Conservation (phyloP, 2,329 filamentous ascomycete species). For the Fusarium veterinarium region DNA sequence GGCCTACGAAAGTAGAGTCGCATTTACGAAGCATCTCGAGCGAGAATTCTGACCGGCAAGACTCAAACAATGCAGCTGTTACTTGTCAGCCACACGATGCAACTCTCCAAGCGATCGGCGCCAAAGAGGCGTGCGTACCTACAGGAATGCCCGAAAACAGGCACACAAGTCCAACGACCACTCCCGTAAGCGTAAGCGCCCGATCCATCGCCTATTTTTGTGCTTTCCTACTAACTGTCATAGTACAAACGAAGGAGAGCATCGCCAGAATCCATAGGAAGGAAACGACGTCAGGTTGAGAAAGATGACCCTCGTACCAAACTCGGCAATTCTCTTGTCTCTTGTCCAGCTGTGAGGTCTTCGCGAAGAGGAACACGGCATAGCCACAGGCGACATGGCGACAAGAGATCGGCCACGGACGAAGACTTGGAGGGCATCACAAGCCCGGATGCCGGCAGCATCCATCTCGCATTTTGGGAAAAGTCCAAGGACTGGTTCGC, state of each 20-base stretch:
- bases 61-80: not conserved
- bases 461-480: too few species aligned
- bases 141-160: not conserved
- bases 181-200: not conserved
- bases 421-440: too few species aligned
- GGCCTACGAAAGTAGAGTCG: too few species aligned
- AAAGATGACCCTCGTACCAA: not conserved
- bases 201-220: not conserved
- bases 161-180: not conserved
- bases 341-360: too few species aligned
- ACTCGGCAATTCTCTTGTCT: too few species aligned
- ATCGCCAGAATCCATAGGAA: not conserved
- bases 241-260: not conserved
- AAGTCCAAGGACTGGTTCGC: too few species aligned
- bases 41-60: too few species aligned
- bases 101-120: not conserved
- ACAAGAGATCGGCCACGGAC: too few species aligned
- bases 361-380: too few species aligned
- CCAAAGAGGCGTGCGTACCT: not conserved
- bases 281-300: not conserved
- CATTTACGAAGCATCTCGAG: too few species aligned
- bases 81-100: not conserved
- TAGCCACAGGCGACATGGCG: too few species aligned
- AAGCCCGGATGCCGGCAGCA: too few species aligned
- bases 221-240: not conserved